Evolutionary conservation across 1,284 basidiomycete genomes (phyloP).

Genomic region (Trichosporon sp.): DNA sequence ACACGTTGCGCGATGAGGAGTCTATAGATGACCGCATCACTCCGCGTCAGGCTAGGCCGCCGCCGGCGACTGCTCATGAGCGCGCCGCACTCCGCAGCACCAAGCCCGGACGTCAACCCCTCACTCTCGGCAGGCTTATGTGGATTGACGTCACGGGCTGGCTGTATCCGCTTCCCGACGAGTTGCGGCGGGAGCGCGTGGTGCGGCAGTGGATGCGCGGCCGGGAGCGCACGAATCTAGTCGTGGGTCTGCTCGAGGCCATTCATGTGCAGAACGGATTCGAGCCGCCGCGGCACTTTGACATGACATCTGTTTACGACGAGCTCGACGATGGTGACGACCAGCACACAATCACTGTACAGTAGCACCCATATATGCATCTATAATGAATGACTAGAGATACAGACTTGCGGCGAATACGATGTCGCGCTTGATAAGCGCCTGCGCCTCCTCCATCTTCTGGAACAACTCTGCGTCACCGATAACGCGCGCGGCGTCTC

Average conservation of each 20-base stretch:
- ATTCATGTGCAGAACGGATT: background rate
- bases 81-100: background rate
- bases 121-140: background rate
- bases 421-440: conserved; percentile 88
- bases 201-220: background rate
- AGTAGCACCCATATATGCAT: background rate
- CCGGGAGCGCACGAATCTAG: background rate
- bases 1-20: background rate
- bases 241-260: background rate
- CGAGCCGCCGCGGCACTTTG: background rate
- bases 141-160: conserved; percentile 1
- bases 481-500: conserved; percentile 95
- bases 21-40: background rate
- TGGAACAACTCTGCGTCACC: conserved; percentile 91
- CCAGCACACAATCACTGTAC: background rate
- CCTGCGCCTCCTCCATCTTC: conserved; percentile 95
- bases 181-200: background rate
- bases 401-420: conserved; percentile 81
- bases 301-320: background rate
- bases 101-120: background rate
- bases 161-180: background rate
- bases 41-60: too few species aligned
- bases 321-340: background rate
- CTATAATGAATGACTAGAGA: conserved; percentile 56
- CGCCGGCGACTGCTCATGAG: background rate